These are phyloP conservation scores for Geosmithia putterillii DNA, from an alignment of 2,329 filamentous ascomycete species.

Conservation along the genomic window DNA sequence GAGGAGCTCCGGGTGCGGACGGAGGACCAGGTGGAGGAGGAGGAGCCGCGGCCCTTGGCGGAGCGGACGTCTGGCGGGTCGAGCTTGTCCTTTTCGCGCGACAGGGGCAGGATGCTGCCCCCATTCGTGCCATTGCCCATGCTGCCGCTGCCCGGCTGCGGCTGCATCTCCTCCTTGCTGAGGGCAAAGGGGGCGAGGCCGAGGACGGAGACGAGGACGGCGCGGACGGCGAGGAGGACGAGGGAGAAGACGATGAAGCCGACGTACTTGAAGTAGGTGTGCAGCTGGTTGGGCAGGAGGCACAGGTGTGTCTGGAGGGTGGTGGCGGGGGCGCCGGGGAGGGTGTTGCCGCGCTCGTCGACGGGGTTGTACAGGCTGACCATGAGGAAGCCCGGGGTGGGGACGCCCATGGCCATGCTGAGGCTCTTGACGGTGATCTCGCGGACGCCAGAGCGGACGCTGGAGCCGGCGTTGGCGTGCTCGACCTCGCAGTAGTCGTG, in stretches of 20 bases:
- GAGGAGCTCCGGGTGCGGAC: slow-evolving; percentile 26
- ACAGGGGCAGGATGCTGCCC: slow-evolving; percentile 18
- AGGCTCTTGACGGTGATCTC: slow-evolving; percentile 96
- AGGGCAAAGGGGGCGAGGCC: slow-evolving; percentile 41
- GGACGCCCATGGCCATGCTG: slow-evolving; percentile 93
- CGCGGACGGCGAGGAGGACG: slow-evolving; percentile 36
- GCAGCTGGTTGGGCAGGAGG: slow-evolving; percentile 76
- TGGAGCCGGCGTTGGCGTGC: slow-evolving; percentile 47
- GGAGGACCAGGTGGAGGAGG: slow-evolving; percentile 17
- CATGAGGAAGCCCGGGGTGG: slow-evolving; percentile 76
- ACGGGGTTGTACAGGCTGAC: slow-evolving; percentile 89
- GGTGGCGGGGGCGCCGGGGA: slow-evolving; percentile 25
- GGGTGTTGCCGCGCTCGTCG: slow-evolving; percentile 41
- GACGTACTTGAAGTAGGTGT: slow-evolving; percentile 71
- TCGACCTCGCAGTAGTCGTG: slow-evolving; percentile 93
- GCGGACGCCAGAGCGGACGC: slow-evolving; percentile 40
- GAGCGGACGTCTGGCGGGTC: slow-evolving; percentile 22
- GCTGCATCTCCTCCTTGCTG: slow-evolving; percentile 20
- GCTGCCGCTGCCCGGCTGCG: too few relatives aligned
- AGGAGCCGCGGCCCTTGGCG: not conserved
- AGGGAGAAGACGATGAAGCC: slow-evolving; percentile 44
- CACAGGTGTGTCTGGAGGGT: slow-evolving; percentile 87
- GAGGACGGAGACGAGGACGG: slow-evolving; percentile 43
- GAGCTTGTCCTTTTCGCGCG: slow-evolving; percentile 40
- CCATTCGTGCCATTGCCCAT: too few relatives aligned